Percentiles rank a stretch among this genome's conserved stretches.
Evolutionary conservation across 2,329 filamentous ascomycete genomes (phyloP).

Genomic region (Diaporthe sp.): DNA sequence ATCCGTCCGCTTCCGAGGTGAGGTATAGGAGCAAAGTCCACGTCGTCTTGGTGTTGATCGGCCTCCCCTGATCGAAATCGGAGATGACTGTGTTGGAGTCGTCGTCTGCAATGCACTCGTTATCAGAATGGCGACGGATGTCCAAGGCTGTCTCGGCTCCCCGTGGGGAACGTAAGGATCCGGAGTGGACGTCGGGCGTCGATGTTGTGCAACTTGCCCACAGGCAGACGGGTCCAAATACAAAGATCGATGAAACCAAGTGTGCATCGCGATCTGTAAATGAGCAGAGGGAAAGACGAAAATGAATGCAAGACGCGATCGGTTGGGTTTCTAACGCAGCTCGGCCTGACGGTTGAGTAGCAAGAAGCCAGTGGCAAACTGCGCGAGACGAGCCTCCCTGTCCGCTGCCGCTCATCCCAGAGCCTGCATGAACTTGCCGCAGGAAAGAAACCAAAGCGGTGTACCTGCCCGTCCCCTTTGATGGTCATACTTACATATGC

Average conservation of each 20-base stretch:
- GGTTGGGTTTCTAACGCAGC: slow-evolving; percentile 23
- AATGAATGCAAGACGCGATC: slow-evolving; percentile 9
- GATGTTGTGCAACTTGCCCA: not conserved
- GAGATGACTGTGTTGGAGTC: slow-evolving; percentile 83
- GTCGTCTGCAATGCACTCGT: slow-evolving; percentile 74
- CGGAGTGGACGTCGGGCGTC: not conserved
- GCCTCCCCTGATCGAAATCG: slow-evolving; percentile 54
- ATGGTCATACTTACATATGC: not conserved
- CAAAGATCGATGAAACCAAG: not conserved
- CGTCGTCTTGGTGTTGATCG: slow-evolving; percentile 78
- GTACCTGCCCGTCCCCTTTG: slow-evolving; percentile 4
- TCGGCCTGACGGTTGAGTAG: slow-evolving; percentile 21
- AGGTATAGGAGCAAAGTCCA: slow-evolving; percentile 94
- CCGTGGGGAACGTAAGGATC: slow-evolving; percentile 6
- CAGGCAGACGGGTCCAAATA: not conserved
- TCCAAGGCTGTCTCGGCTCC: not conserved
- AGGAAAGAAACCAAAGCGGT: slow-evolving; percentile 7
- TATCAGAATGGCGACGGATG: slow-evolving; percentile 40
- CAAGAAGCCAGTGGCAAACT: not conserved
- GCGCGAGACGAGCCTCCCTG: not conserved
- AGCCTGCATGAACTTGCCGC: slow-evolving; percentile 20
- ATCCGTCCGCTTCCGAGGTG: slow-evolving; percentile 80
- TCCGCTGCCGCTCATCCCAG: slow-evolving; percentile 22
- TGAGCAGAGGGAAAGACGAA: slow-evolving; percentile 5
- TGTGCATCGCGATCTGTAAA: not conserved